Conservation (phyloP, 2,329 filamentous ascomycete species). For the Metarhizium humberi region DNA sequence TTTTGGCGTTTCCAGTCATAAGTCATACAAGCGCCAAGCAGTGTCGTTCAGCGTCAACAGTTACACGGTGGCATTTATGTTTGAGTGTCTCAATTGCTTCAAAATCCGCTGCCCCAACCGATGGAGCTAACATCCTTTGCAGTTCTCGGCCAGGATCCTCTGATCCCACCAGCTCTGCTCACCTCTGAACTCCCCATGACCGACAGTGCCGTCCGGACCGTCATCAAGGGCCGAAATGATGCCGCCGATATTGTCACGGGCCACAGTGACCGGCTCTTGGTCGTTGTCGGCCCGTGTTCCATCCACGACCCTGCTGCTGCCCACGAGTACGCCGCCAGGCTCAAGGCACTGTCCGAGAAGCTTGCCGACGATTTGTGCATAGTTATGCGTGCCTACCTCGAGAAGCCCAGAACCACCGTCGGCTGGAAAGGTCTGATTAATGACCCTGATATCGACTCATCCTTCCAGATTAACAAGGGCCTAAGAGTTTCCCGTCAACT, state of each 20-base stretch:
- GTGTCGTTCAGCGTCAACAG: not conserved
- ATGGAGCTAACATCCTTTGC: conserved; percentile 11
- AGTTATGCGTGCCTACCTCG: conserved; percentile 97
- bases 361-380: conserved; percentile 78
- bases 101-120: not conserved
- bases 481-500: conserved; percentile 85
- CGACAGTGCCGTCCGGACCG: conserved; percentile 52
- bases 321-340: conserved; percentile 74
- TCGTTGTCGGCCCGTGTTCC: conserved; percentile 92
- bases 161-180: conserved; percentile 83
- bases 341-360: conserved; percentile 70
- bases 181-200: conserved; percentile 74
- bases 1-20: not conserved
- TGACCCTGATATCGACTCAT: conserved; percentile 94
- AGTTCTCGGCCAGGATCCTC: conserved; percentile 91
- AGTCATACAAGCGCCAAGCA: not conserved
- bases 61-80: not conserved
- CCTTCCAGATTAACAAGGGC: conserved; percentile 98
- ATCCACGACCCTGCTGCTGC: conserved; percentile 89
- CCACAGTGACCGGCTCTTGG: conserved; percentile 77
- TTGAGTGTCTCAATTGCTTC: not conserved
- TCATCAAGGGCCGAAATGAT: conserved; percentile 60
- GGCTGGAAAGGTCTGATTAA: conserved; percentile 99
- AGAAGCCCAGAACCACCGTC: conserved; percentile 96
- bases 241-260: conserved; percentile 69